Evolutionary conservation across 208 protist species (phyloP).

Genomic region (Porcisia deanei): DNA sequence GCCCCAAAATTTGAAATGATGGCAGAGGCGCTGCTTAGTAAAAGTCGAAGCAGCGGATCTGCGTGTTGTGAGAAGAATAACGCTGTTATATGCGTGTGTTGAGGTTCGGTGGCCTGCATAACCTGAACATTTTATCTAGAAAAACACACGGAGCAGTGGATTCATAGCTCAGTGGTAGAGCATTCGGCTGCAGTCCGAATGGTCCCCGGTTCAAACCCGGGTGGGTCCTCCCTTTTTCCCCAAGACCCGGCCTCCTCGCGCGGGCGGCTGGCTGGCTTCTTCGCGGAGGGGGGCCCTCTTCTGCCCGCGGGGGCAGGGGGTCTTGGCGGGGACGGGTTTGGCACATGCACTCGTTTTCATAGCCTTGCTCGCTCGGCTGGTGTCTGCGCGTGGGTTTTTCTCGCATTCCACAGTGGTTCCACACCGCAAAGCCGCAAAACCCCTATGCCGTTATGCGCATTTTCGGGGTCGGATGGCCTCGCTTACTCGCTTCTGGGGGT

Average conservation of each 20-base stretch:
- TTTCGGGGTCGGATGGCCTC: too few relatives aligned
- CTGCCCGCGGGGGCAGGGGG: background rate
- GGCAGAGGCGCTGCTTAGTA: slow-evolving; percentile 71
- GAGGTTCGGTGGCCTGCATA: too few relatives aligned
- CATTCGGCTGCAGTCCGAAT: slow-evolving; percentile 95
- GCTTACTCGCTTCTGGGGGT: too few relatives aligned
- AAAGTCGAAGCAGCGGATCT: slow-evolving; percentile 81
- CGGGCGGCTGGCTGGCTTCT: background rate
- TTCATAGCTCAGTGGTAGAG: slow-evolving; percentile 95
- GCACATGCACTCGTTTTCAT: too few relatives aligned
- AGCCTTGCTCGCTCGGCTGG: too few relatives aligned
- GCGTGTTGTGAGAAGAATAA: background rate
- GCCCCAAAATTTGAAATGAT: slow-evolving; percentile 40
- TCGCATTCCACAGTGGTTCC: too few relatives aligned
- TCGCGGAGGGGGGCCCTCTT: background rate
- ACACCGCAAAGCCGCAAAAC: too few relatives aligned
- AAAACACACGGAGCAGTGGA: background rate
- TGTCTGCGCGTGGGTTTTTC: too few relatives aligned
- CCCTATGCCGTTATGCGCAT: too few relatives aligned
- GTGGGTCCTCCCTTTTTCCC: slow-evolving; percentile 87
- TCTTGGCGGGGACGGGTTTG: too few relatives aligned
- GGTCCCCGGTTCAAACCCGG: slow-evolving; percentile 95
- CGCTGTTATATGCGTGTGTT: background rate
- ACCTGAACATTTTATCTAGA: background rate
- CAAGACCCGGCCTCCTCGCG: too few relatives aligned